phyloP scores from a whole-genome alignment of 2,329 filamentous ascomycete genomes.

The Diaporthe batatas region DNA sequence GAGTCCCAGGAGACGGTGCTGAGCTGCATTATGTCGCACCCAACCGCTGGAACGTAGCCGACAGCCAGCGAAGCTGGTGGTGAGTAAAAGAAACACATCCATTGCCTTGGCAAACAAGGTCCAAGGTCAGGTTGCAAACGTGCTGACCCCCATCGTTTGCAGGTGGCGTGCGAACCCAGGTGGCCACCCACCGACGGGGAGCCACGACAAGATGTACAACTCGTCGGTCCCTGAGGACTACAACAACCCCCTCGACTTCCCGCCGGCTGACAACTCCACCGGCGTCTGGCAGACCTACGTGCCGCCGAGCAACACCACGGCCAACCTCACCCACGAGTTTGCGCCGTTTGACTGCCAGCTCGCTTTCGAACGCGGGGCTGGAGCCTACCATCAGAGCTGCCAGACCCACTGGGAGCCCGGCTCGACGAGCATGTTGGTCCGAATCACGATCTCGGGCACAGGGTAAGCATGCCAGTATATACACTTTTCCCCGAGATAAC shows the following conservation, averaged over 20 bases:
- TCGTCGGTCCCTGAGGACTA: background rate
- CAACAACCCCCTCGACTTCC: slow-evolving; percentile 15
- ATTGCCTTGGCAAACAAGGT: background rate
- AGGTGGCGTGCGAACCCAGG: background rate
- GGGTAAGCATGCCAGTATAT: background rate
- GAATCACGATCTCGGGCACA: slow-evolving; percentile 13
- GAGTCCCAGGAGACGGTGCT: background rate
- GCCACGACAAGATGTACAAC: background rate
- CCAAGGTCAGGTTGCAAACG: no score
- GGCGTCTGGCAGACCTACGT: background rate
- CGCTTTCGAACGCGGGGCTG: background rate
- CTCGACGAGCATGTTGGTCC: background rate
- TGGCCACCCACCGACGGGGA: background rate
- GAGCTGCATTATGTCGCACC: background rate
- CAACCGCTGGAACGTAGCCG: background rate
- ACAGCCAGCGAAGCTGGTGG: background rate
- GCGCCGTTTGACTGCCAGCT: background rate
- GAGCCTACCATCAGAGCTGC: slow-evolving; percentile 3
- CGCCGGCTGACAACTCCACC: slow-evolving; percentile 16
- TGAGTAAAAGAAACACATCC: background rate
- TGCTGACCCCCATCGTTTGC: background rate
- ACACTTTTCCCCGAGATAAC: no score
- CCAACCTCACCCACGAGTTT: slow-evolving; percentile 2
- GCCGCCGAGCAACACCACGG: background rate
- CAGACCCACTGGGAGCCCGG: background rate